phyloP scores from a whole-genome alignment of 805 yeast genomes.

The Kuraishia ogatae region DNA sequence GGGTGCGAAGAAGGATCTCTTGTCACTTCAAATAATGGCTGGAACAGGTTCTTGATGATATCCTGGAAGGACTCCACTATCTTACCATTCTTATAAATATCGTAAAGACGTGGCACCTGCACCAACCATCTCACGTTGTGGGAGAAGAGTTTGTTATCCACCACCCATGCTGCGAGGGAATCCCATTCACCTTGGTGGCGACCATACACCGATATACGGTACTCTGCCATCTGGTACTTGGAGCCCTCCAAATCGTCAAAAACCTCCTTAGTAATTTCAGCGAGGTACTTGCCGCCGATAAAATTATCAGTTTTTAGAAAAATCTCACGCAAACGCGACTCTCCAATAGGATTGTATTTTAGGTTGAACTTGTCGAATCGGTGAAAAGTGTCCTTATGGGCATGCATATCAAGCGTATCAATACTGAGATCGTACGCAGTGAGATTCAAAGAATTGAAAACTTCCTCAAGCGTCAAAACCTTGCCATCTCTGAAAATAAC shows the following conservation, averaged over 20 bases:
- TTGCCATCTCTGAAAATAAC: constrained; percentile 93
- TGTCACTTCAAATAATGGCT: constrained; percentile 87
- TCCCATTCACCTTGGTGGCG: constrained; percentile 90
- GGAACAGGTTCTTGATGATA: constrained; percentile 68
- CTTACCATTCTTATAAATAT: constrained; percentile 72
- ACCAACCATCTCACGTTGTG: constrained; percentile 96
- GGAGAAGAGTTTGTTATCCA: constrained; percentile 84
- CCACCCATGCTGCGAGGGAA: constrained; percentile 88
- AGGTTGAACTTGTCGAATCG: constrained; percentile 95
- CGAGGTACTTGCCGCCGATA: constrained; percentile 80
- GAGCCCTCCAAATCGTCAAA: constrained; percentile 90
- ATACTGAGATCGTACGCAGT: constrained; percentile 93
- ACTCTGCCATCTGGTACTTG: constrained; percentile 96
- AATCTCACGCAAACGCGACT: constrained; percentile 92
- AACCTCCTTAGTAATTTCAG: constrained; percentile 91
- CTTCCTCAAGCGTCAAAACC: constrained; percentile 76
- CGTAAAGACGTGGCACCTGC: constrained; percentile 91
- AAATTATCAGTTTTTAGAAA: constrained; percentile 93
- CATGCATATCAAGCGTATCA: constrained; percentile 98
- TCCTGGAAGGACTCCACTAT: constrained; percentile 67
- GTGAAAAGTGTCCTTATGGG: constrained; percentile 96
- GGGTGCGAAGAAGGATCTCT: constrained; percentile 81
- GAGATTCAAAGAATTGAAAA: constrained; percentile 80
- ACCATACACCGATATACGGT: constrained; percentile 92
- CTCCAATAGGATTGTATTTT: constrained; percentile 97